phyloP scores from a whole-genome alignment of 306 rosid species.

The Acacia acuminata region DNA sequence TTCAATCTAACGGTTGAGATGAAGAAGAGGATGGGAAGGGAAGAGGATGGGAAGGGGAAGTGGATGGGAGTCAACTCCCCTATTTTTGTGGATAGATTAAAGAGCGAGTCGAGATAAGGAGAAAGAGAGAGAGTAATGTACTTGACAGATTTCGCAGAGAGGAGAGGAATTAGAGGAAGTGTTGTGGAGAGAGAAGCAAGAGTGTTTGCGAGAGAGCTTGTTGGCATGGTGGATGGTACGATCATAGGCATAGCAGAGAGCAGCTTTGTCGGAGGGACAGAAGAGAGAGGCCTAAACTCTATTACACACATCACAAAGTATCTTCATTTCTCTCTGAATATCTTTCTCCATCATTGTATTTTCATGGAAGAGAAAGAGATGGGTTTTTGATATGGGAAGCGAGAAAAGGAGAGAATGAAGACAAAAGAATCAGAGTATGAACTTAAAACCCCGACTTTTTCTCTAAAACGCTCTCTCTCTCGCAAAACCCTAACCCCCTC shows the following conservation, averaged over 20 bases:
- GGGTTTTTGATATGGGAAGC: not conserved
- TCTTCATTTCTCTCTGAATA: constrained; percentile 57
- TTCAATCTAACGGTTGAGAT: too few relatives aligned
- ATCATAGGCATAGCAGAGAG: constrained; percentile 77
- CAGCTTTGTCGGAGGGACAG: constrained; percentile 93
- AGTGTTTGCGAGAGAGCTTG: constrained; percentile 75
- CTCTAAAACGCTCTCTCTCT: too few relatives aligned
- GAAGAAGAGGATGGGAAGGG: too few relatives aligned
- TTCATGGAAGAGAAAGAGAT: not conserved
- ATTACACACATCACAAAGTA: constrained; percentile 77
- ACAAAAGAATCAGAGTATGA: too few relatives aligned
- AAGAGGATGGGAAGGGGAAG: too few relatives aligned
- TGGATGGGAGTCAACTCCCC: too few relatives aligned
- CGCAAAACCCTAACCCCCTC: too few relatives aligned
- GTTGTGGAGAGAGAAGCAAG: constrained; percentile 60
- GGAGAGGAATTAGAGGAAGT: constrained; percentile 55
- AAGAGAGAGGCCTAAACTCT: constrained; percentile 62
- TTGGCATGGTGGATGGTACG: constrained; percentile 77
- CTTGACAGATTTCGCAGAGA: constrained; percentile 86
- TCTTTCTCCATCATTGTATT: not conserved
- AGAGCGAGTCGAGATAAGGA: not conserved
- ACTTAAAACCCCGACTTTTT: too few relatives aligned
- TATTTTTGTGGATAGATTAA: not conserved
- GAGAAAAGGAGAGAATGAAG: too few relatives aligned
- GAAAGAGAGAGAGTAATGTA: constrained; percentile 14